Base-by-base conservation (phyloP, 1,284 basidiomycete species). In the Polyporus tsugae region DNA sequence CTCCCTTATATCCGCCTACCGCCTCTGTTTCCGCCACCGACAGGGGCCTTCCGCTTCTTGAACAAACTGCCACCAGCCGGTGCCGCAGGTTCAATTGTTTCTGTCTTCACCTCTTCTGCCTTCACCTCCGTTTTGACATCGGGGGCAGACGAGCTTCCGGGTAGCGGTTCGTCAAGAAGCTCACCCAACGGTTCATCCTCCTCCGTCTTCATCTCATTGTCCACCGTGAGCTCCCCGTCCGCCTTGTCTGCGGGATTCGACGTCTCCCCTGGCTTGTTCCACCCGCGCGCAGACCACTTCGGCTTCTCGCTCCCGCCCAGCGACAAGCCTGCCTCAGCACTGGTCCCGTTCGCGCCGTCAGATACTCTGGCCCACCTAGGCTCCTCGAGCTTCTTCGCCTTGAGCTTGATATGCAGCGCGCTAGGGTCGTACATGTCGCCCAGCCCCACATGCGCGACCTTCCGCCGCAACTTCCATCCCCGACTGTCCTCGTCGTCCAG, bases 401-500 rank as follows among this genome's bases (percentile, higher is more conserved):
- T 91, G 36, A 86, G 69, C 76, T 89, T 90, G 73, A 93, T 84
- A 9, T 85, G 81, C 64, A 93, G 87, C 33, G 86, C 71, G 0
- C 87, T 90, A 6, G 91, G 91, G 74, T 94, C 92, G 72, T 92
- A 94, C 39, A 92, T 84, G 72, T 92, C 88, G 25, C 88, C 91
- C 9, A 94, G 77, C 6, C 91, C 91, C 0, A 82, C 78, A 0
- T 73, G 78, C 22, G 86, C 73, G 0, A 82, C 87, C 80, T 87
- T 90, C 81, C 88, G 90, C 66, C 86, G 83, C 67, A 94, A 72
- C 79, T 92, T 93, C 82, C 89, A 94, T 25, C 80, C 78, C 6
- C 90, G 85, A 7, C 79, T 80, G 71, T 91, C 89, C 53, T 90
- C 89, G 19, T 86, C 85, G 57, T 86, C 87, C 6, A 77, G 75